Evolutionary conservation across 495 filamentous ascomycete species (phyloP).

Genomic region (Daldinia caldariorum): DNA sequence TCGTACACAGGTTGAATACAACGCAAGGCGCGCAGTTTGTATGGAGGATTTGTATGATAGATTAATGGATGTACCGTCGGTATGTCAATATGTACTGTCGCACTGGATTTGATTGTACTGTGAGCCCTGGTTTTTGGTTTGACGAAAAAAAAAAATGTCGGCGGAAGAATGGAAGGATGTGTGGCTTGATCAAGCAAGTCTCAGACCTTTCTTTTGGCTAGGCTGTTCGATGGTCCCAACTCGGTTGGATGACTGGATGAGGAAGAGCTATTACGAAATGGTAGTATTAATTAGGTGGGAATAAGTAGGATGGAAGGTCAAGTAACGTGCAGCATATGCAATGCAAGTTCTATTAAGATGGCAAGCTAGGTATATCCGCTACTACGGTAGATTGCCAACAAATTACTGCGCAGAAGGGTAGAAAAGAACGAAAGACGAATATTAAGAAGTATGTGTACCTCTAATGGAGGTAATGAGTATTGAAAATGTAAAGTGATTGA

Average conservation of each 20-base stretch:
- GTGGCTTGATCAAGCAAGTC: slow-evolving; percentile 41
- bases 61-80: not conserved
- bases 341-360: slow-evolving; percentile 30
- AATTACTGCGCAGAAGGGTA: slow-evolving; percentile 11
- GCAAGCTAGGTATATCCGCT: slow-evolving; percentile 18
- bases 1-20: slow-evolving; percentile 27
- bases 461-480: too few species aligned
- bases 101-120: slow-evolving; percentile 15
- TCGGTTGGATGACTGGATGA: slow-evolving; percentile 19
- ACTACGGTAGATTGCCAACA: slow-evolving; percentile 19
- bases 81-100: not conserved
- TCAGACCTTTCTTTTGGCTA: slow-evolving; percentile 28
- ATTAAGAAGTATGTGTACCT: not conserved
- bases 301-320: slow-evolving; percentile 40
- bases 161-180: slow-evolving; percentile 36
- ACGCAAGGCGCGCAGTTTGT: not conserved
- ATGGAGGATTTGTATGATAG: not conserved
- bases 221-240: slow-evolving; percentile 31
- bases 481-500: too few species aligned
- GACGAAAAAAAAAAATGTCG: slow-evolving; percentile 35
- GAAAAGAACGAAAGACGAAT: not conserved
- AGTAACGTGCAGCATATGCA: slow-evolving; percentile 42
- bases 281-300: slow-evolving; percentile 24
- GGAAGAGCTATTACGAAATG: slow-evolving; percentile 31
- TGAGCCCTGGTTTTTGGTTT: slow-evolving; percentile 23